Evolutionary conservation across 140 eudicot genomes (phyloP), one percentile per base, ranked within the genome.

Genomic region (Bidens hawaiensis): DNA sequence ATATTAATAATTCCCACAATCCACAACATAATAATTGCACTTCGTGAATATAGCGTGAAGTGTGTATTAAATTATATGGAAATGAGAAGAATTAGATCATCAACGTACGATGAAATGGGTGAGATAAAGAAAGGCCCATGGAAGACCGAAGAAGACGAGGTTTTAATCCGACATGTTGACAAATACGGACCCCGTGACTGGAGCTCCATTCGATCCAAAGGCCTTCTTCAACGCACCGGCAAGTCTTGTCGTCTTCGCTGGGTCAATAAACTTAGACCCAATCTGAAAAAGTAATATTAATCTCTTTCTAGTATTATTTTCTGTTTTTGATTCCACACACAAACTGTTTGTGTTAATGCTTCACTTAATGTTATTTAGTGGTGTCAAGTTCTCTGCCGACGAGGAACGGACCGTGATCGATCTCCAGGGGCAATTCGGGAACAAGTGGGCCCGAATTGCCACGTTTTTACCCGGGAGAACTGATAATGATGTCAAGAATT

Each of bases 131-230:
- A 93, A 79, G 99, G 99, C 53, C 99, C 99, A 72, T 93, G 99
- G 99, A 93, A 88, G 43, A 54, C 79, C 0, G 99, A 93, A 69
- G 99, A 93, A 73, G 99, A 93, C 64, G 79, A 85, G 25, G 97
- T 93, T 19, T 33, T 93, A 59, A 58, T 88, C 0, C 79, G 73
- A 21, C 99, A 93, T 52, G 99, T 93, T 1, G 71, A 76, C 9
- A 85, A 74, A 55, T 83, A 77, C 53, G 99, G 99, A 0, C 90
- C 99, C 0, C 72, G 85, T 62, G 99, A 93, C 16, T 93, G 99
- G 99, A 93, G 99, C 99, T 93, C 97, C 94, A 82, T 93, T 88
- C 99, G 95, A 88, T 93, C 99, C 99, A 93, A 93, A 81, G 96
- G 97, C 50, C 90, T 93, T 38, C 71, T 93, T 64, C 86, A 59